Evolutionary conservation across 257 asterid species (phyloP).

Genomic region (Fraxinus americana): DNA sequence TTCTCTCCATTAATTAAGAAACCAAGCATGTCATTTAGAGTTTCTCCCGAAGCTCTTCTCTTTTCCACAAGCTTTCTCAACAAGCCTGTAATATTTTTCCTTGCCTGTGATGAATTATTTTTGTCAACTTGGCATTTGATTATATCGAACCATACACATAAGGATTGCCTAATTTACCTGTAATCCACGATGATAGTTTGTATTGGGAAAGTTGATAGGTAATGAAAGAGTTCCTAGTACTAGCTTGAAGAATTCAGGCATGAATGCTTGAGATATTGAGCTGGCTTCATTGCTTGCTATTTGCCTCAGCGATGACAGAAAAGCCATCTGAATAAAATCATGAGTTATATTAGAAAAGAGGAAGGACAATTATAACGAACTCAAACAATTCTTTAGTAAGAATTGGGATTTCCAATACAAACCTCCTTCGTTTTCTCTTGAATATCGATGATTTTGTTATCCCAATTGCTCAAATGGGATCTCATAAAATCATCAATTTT

Average conservation of each 20-base stretch:
- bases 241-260: constrained; percentile 88
- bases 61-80: constrained; percentile 56
- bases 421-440: constrained; percentile 84
- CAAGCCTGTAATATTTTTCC: constrained; percentile 62
- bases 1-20: constrained; percentile 47
- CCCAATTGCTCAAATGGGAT: constrained; percentile 68
- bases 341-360: constrained; percentile 32
- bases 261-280: constrained; percentile 63
- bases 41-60: constrained; percentile 52
- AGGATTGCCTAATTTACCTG: constrained; percentile 54
- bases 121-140: neutral
- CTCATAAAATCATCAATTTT: constrained; percentile 74
- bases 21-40: constrained; percentile 70
- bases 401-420: constrained; percentile 28
- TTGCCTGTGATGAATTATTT: constrained; percentile 56
- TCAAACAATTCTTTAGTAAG: constrained; percentile 23
- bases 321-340: constrained; percentile 77
- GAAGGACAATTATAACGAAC: constrained; percentile 13
- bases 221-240: constrained; percentile 94
- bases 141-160: neutral
- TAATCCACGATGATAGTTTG: constrained; percentile 76
- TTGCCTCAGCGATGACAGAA: constrained; percentile 80
- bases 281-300: constrained; percentile 81
- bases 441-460: constrained; percentile 61
- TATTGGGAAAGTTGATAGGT: constrained; percentile 86